Conservation (phyloP, 148 eudicot species). For the Chenopodium suecicum region DNA sequence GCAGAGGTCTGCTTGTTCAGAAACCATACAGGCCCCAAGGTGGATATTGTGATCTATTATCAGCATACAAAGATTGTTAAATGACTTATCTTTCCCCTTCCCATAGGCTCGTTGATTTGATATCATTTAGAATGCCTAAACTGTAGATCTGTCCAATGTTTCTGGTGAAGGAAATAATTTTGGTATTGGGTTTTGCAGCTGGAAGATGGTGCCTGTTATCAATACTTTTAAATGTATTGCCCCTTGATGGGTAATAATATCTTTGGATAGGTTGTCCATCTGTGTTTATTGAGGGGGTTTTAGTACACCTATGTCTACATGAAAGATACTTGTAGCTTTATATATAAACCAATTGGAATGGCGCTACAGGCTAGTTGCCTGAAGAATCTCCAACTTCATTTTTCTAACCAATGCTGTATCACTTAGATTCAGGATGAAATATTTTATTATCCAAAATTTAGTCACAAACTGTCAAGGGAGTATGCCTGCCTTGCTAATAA, state of each 20-base stretch:
- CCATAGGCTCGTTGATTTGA: slow-evolving; percentile 3
- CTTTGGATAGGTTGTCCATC: not conserved
- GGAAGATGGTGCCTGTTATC: not conserved
- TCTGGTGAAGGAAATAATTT: not conserved
- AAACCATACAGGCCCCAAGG: not conserved
- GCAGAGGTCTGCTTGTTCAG: not conserved
- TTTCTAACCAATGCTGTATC: not conserved
- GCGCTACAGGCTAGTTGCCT: not conserved
- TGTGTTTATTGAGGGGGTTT: slow-evolving; percentile 1
- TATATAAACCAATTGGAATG: not conserved
- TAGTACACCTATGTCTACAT: not conserved
- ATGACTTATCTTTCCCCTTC: not conserved
- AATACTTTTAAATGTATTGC: not conserved
- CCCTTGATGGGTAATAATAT: not conserved
- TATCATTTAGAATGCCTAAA: not conserved
- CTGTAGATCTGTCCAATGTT: not conserved
- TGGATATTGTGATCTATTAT: not conserved
- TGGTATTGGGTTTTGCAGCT: not conserved
- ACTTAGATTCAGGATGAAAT: not conserved
- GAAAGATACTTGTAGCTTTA: slow-evolving; percentile 4
- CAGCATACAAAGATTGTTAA: not conserved
- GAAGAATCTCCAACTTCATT: not conserved
- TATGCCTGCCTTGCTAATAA: not conserved
- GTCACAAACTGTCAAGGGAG: not conserved
- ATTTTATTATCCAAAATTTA: not conserved